These are phyloP conservation scores for Ramularia endophylla DNA, from an alignment of 2,329 filamentous ascomycete genomes.

Conservation along the genomic window DNA sequence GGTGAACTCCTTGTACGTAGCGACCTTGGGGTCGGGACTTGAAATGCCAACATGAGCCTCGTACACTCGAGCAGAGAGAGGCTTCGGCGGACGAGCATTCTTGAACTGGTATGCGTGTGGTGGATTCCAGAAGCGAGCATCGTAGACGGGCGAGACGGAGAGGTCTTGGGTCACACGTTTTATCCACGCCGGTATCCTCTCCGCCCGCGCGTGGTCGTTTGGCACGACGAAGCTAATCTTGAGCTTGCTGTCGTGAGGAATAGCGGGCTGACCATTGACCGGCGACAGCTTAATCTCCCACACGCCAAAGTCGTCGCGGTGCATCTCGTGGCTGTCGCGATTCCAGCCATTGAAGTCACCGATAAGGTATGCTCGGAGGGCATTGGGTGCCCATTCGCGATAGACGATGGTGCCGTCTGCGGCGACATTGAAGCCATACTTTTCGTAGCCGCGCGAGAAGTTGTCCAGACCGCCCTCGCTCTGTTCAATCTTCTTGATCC, in stretches of 20 bases:
- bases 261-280: constrained; percentile 67
- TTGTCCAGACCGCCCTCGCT: constrained; percentile 85
- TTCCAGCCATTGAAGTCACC: constrained; percentile 98
- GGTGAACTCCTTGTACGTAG: constrained; percentile 97
- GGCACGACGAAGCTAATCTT: constrained; percentile 83
- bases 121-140: constrained; percentile 96
- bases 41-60: constrained; percentile 99
- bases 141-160: constrained; percentile 81
- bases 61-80: constrained; percentile 82
- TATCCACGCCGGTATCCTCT: constrained; percentile 94
- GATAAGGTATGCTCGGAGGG: constrained; percentile 73
- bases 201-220: constrained; percentile 66
- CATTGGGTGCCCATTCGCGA: constrained; percentile 94
- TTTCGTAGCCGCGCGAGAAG: constrained; percentile 83
- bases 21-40: constrained; percentile 77
- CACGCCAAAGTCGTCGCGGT: constrained; percentile 74
- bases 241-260: constrained; percentile 90
- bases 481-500: constrained; percentile 78
- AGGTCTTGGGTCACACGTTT: constrained; percentile 95
- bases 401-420: constrained; percentile 81
- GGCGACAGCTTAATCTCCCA: constrained; percentile 79
- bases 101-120: constrained; percentile 83
- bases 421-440: constrained; percentile 77
- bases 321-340: constrained; percentile 76
- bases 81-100: constrained; percentile 74